phyloP scores from a whole-genome alignment of 345 rosid genomes.

The Bruguiera gymnorhiza region DNA sequence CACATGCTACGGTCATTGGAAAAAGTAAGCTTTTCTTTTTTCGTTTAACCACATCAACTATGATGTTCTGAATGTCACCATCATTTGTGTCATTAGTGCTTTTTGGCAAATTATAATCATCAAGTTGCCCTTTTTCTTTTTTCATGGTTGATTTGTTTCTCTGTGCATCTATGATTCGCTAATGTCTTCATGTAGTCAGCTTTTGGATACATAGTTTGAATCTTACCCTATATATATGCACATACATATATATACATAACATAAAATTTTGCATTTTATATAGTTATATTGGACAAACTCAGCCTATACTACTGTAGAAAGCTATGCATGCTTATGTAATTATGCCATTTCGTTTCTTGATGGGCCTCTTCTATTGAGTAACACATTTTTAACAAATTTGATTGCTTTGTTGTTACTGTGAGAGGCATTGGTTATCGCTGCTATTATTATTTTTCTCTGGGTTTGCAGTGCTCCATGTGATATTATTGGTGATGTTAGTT shows the following conservation, averaged over 20 bases:
- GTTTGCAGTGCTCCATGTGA: constrained; percentile 66
- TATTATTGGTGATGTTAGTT: constrained; percentile 65
- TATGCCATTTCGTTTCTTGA: not conserved
- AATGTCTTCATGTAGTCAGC: no score
- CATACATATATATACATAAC: no score
- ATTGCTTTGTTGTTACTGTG: not conserved
- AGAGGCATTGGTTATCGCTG: not conserved
- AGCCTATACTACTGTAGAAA: not conserved
- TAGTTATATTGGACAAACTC: not conserved
- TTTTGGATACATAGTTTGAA: no score
- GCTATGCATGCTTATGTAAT: not conserved
- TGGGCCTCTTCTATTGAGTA: not conserved
- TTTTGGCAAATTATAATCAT: no score
- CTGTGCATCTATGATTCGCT: no score
- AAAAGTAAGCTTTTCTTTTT: constrained; percentile 42
- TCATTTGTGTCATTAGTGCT: not conserved
- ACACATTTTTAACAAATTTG: not conserved
- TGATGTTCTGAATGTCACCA: constrained; percentile 2
- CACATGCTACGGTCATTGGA: constrained; percentile 82
- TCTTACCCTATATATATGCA: no score
- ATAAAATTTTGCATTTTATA: no score
- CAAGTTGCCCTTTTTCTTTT: no score
- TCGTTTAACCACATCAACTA: not conserved
- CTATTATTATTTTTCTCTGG: not conserved
- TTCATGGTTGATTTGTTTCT: no score